Base-by-base conservation (phyloP, 352 stramenopile genomes). In the Phytophthora megakarya region DNA sequence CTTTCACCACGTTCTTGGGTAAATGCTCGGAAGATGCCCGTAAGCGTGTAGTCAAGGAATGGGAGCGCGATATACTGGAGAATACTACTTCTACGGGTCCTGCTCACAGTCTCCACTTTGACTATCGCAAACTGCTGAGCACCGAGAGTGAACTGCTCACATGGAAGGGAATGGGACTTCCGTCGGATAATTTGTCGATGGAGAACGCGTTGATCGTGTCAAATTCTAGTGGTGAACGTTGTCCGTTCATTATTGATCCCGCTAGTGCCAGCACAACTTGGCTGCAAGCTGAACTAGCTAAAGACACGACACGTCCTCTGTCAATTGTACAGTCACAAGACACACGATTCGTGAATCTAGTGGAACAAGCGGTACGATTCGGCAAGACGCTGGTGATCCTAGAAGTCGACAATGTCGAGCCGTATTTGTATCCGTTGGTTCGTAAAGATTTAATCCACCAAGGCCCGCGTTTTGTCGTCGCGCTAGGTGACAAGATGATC, bases 231-330 rank as follows among this genome's bases (percentile, higher is more conserved):
- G 55, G 61, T 6, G 75, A 90, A 19, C 78, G 90, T 5, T 96
- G 96, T 43, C 93, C 95, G 2, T 98, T 98, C 53, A 97, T 99
- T 59, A 95, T 98, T 44, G 96, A 99, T 47, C 96, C 96, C 0
- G 92, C 93, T 0, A 96, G 80, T 37, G 92, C 94, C 0, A 86
- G 88, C 16, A 95, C 85, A 0, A 65, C 66, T 3, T 99, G 96
- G 96, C 58, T 99, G 7, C 88, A 97, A 73, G 80, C 83, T 5
- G 88, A 98, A 66, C 71, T 98, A 4, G 76, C 84, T 1, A 92
- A 90, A 19, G 90, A 95, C 57, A 91, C 81, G 23, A 92, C 81
- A 0, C 81, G 90, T 6, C 90, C 87, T 0, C 75, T 98, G 11
- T 95, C 97, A 12, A 80, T 97, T 6, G 78, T 98, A 6, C 83